Conservation (phyloP, 1,139 yeast genomes). For the Tardiomyces digboiensis region DNA sequence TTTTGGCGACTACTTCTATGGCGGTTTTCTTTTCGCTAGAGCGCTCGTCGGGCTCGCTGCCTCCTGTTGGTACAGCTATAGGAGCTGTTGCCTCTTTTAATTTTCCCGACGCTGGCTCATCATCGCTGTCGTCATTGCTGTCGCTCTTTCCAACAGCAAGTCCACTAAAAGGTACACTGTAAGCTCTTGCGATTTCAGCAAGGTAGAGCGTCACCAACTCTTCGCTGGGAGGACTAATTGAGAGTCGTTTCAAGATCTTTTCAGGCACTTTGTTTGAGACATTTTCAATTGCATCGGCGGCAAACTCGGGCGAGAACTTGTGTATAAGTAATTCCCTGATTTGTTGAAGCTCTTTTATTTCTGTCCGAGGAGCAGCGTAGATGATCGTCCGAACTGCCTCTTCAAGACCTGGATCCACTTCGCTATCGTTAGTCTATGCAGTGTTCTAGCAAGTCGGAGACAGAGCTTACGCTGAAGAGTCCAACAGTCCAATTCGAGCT, state of each 20-base stretch:
- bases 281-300: slow-evolving; percentile 54
- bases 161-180: slow-evolving; percentile 64
- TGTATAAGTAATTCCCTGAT: slow-evolving; percentile 53
- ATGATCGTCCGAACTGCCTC: slow-evolving; percentile 72
- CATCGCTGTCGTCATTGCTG: neutral
- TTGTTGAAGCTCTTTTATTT: slow-evolving; percentile 57
- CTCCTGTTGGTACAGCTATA: neutral
- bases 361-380: slow-evolving; percentile 64
- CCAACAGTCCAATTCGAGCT: slow-evolving; percentile 59
- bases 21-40: too few relatives aligned
- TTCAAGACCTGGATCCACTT: slow-evolving; percentile 53
- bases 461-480: slow-evolving; percentile 10
- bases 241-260: slow-evolving; percentile 53
- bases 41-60: too few relatives aligned
- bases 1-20: neutral
- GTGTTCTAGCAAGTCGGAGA: neutral
- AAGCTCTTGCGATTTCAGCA: slow-evolving; percentile 74
- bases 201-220: slow-evolving; percentile 62
- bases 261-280: slow-evolving; percentile 48
- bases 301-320: slow-evolving; percentile 59
- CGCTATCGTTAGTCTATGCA: slow-evolving; percentile 16
- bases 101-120: neutral
- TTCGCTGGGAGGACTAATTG: slow-evolving; percentile 56
- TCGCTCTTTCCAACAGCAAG: slow-evolving; percentile 27
- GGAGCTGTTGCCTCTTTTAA: neutral